Evolutionary conservation across 371 early-diverging fungal species (phyloP).

Genomic region (Mortierella sp.): DNA sequence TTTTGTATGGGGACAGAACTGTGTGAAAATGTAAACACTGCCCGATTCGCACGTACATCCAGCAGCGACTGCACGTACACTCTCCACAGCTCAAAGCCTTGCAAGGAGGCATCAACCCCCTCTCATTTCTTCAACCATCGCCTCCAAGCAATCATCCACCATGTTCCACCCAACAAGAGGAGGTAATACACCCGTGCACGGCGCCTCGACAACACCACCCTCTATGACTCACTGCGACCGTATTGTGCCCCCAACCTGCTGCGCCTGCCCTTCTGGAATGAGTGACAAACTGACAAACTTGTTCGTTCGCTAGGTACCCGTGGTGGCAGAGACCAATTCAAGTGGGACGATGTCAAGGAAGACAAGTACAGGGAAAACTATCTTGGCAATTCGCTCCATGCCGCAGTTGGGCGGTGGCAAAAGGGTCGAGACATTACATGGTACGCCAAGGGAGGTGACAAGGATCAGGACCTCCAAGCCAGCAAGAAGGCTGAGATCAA

Average conservation of each 20-base stretch:
- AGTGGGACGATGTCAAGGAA: slow-evolving; percentile 75
- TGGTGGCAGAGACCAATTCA: slow-evolving; percentile 72
- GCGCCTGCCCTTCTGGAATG: no score
- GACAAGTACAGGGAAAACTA: slow-evolving; percentile 90
- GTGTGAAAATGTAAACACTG: slow-evolving; percentile 6
- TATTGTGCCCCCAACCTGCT: no score
- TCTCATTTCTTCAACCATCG: background rate
- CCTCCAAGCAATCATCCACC: background rate
- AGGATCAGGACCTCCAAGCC: slow-evolving; percentile 30
- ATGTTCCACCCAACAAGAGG: slow-evolving; percentile 56
- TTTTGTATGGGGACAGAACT: slow-evolving; percentile 1
- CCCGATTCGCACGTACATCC: background rate
- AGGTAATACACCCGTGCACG: slow-evolving; percentile 8
- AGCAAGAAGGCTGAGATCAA: slow-evolving; percentile 62
- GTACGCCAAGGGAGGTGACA: slow-evolving; percentile 73
- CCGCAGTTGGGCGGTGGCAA: slow-evolving; percentile 80
- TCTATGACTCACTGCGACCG: background rate
- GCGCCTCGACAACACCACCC: background rate
- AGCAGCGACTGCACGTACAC: no score
- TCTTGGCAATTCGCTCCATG: slow-evolving; percentile 85
- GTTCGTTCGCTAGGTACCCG: slow-evolving; percentile 60
- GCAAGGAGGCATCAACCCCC: no score
- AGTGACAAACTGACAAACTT: no score
- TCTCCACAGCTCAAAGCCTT: no score
- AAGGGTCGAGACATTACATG: slow-evolving; percentile 78